A percentile compares a stretch with the other conserved stretches of the same genome.
These are phyloP conservation scores for Pleoardoris graminearum DNA, from an alignment of 2,329 filamentous ascomycete genomes.

Conservation along the genomic window DNA sequence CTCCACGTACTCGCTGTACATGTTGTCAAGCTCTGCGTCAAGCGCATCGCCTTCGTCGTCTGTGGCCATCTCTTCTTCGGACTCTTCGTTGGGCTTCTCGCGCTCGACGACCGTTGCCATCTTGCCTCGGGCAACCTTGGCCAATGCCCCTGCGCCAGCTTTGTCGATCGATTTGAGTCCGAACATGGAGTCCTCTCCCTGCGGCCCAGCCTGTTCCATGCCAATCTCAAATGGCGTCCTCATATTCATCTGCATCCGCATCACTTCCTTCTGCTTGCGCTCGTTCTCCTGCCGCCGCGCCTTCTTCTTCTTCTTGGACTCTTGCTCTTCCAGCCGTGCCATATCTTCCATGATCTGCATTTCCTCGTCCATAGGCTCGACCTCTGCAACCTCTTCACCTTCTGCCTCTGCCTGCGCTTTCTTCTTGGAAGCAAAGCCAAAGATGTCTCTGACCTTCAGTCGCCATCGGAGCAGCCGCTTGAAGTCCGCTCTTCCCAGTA, in stretches of 20 bases:
- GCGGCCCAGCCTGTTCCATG: conserved; percentile 79
- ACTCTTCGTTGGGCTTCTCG: conserved; percentile 48
- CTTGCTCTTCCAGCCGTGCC: conserved; percentile 78
- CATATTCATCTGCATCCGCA: conserved; percentile 99
- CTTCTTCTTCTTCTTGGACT: conserved; percentile 75
- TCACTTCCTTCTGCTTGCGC: conserved; percentile 87
- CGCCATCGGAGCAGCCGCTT: conserved; percentile 88
- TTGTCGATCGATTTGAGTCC: conserved; percentile 80
- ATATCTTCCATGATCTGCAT: conserved; percentile 86
- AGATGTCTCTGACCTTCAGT: conserved; percentile 83
- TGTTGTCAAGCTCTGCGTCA: conserved; percentile 79
- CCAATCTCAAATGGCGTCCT: conserved; percentile 93
- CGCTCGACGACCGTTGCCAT: conserved; percentile 70
- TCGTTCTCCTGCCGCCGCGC: conserved; percentile 89
- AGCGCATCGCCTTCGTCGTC: conserved; percentile 82
- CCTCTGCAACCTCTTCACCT: conserved; percentile 73
- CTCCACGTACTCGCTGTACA: conserved; percentile 87
- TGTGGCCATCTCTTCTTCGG: conserved; percentile 56
- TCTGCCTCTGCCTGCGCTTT: conserved; percentile 51
- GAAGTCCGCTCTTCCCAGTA: conserved; percentile 93
- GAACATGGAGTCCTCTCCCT: conserved; percentile 84
- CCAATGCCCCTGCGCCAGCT: conserved; percentile 68
- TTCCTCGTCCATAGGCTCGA: conserved; percentile 94
- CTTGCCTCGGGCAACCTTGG: conserved; percentile 72
- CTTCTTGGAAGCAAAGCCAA: conserved; percentile 82